phyloP scores from a whole-genome alignment of 331 rosid genomes.

The Acacia concinna region DNA sequence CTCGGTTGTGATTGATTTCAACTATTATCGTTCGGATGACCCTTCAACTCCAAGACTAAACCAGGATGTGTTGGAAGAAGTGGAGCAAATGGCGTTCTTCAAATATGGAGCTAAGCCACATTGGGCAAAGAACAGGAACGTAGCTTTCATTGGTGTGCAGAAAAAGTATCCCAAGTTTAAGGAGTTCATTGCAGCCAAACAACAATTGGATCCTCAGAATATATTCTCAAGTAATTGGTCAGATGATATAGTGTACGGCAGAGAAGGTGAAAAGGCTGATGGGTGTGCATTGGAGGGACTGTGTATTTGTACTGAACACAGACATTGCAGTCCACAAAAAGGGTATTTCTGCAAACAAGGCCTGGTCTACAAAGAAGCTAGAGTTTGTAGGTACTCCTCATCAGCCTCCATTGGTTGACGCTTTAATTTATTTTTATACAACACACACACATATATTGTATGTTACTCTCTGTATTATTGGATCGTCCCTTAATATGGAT shows the following conservation, averaged over 20 bases:
- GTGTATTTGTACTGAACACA: conserved; percentile 58
- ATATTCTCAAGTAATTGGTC: conserved; percentile 74
- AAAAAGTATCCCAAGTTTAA: conserved; percentile 46
- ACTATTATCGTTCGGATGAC: conserved; percentile 57
- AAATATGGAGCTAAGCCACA: conserved; percentile 78
- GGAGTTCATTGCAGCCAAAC: conserved; percentile 44
- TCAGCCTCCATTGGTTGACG: conserved; percentile 26
- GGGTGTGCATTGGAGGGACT: conserved; percentile 82
- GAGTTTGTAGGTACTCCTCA: conserved; percentile 60
- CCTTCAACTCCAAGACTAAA: conserved; percentile 60
- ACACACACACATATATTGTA: neutral
- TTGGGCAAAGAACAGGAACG: conserved; percentile 77
- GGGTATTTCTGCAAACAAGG: conserved; percentile 60
- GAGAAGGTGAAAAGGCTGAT: conserved; percentile 38
- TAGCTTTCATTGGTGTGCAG: conserved; percentile 55
- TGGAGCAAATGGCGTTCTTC: conserved; percentile 74
- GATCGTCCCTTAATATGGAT: no score
- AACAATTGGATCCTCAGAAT: conserved; percentile 55
- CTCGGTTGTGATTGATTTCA: conserved; percentile 70
- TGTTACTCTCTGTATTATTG: no score
- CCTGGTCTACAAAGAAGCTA: conserved; percentile 57
- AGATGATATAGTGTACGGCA: conserved; percentile 53
- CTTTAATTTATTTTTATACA: neutral
- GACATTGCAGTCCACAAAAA: conserved; percentile 63
- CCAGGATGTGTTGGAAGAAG: conserved; percentile 73